Conservation (phyloP, 2,329 filamentous ascomycete genomes). For the Trichoderma afroharzianum region DNA sequence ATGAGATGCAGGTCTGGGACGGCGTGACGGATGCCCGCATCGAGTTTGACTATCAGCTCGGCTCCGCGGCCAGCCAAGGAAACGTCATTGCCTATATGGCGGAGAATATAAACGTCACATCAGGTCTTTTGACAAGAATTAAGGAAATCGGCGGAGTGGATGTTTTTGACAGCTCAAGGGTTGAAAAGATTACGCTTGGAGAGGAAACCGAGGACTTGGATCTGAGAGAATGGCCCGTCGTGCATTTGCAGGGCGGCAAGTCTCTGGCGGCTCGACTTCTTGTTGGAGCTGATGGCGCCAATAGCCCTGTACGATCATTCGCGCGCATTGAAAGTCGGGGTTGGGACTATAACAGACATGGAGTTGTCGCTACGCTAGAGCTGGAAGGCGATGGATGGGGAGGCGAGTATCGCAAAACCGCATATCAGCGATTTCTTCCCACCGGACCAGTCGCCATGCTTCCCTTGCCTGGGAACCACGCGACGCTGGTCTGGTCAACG, state of each 20-base stretch:
- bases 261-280: constrained; percentile 76
- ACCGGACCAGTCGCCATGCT: constrained; percentile 89
- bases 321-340: constrained; percentile 80
- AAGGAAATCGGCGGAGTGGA: constrained; percentile 65
- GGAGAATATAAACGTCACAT: constrained; percentile 87
- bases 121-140: constrained; percentile 69
- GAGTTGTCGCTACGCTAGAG: constrained; percentile 83
- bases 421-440: constrained; percentile 93
- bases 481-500: constrained; percentile 93
- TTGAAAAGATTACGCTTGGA: constrained; percentile 77
- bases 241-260: constrained; percentile 66
- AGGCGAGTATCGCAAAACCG: constrained; percentile 61
- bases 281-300: constrained; percentile 90
- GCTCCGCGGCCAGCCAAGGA: constrained; percentile 37
- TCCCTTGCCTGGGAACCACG: constrained; percentile 76
- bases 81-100: constrained; percentile 90
- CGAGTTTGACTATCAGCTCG: constrained; percentile 72
- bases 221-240: constrained; percentile 81
- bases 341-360: constrained; percentile 91
- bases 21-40: constrained; percentile 83
- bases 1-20: constrained; percentile 99
- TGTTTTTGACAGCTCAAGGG: constrained; percentile 71
- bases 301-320: constrained; percentile 87
- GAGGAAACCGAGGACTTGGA: constrained; percentile 65
- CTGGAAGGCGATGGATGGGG: constrained; percentile 60